Base-by-base conservation (phyloP, 2,329 filamentous ascomycete genomes). In the Passalora sequoiae region DNA sequence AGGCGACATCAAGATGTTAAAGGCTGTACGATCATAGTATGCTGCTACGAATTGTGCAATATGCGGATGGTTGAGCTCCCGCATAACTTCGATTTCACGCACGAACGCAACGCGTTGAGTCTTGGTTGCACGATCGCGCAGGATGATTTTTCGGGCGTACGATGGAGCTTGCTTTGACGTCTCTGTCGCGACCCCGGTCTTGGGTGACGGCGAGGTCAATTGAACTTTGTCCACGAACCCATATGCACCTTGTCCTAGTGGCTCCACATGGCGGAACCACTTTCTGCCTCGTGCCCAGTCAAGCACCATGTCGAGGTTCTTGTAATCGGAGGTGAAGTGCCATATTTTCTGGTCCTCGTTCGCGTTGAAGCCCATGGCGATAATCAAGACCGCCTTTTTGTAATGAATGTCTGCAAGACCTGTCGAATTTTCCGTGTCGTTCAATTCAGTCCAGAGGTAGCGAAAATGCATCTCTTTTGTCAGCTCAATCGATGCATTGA, bases 31-130 rank as follows among this genome's bases (percentile, higher is more conserved):
- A 22, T 49, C 32, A 42, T 94, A 71, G 54, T 94, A 94, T 12
- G 88, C 87, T 0, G 89, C 81, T 43, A 92, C 68, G 58, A 96
- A 95, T 12, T 85, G 88, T 1, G 88, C 79, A 3, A 88, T 40
- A 17, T 49, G 32, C 2, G 38, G 46, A 24, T 49, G 46, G 10
- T 37, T 13, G 25, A 45, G 31, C 20, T 37, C 45, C 27, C 28
- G 42, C 32, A 45, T 27, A 4, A 45, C 39, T 29, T 45, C 42
- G 28, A 49, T 45, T 24, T 49, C 46, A 12, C 36, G 32, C 2
- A 49, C 17, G n/a, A 38, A 27, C n/a, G n/a, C n/a, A 2, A 22
- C 37, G 15, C 13, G 20, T 13, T 27, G 20, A 16, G 12, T 6
- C 20, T 45, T 15, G 13, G 10, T 24, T 27, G 12, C 24, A 15